Conservation (phyloP, 148 eudicot genomes). For the Arbutus unedo region DNA sequence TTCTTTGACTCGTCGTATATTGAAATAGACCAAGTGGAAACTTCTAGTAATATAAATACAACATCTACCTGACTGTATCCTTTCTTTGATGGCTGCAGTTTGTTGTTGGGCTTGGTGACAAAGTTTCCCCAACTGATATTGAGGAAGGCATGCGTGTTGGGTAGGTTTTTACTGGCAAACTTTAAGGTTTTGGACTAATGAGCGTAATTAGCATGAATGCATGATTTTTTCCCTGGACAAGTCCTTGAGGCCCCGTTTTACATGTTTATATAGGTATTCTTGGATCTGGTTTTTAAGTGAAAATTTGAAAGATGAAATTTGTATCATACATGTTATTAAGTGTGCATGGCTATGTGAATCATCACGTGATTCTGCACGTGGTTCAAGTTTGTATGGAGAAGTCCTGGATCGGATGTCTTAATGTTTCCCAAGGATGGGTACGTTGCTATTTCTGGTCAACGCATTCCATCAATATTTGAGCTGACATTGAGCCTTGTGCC, state of each 20-base stretch:
- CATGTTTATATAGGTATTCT: background rate
- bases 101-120: constrained; percentile 98
- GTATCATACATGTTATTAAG: background rate
- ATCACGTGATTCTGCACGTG: background rate
- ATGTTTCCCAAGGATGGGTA: background rate
- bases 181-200: background rate
- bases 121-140: constrained; percentile 98
- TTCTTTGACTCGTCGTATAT: background rate
- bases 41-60: background rate
- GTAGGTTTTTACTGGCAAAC: constrained; percentile 38
- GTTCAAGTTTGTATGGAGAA: background rate
- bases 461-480: background rate
- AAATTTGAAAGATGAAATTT: background rate
- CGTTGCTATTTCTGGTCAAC: background rate
- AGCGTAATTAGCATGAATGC: background rate
- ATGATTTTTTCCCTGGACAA: background rate
- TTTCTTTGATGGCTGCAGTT: constrained; percentile 49
- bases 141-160: constrained; percentile 99
- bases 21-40: background rate
- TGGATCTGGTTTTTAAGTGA: background rate
- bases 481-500: background rate
- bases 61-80: constrained; percentile 18
- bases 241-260: background rate
- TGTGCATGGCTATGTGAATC: background rate
- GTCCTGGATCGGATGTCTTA: background rate